Evolutionary conservation across 768 basidiomycete genomes (phyloP).

Genomic region (Tricholoma hemisulphureum): DNA sequence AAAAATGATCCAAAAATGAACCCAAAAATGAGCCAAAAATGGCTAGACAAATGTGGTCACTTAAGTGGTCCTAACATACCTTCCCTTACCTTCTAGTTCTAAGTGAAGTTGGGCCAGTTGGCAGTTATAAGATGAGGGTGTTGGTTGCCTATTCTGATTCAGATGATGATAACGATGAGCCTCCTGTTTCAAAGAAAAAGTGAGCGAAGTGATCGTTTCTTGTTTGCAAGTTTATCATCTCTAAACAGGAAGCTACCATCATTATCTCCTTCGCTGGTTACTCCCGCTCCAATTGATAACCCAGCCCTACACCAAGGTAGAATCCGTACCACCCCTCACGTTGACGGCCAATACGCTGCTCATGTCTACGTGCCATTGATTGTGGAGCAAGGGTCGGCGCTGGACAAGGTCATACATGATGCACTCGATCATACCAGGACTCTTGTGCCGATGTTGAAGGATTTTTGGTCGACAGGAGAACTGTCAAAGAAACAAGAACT

Average conservation of each 20-base stretch:
- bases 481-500: constrained; percentile 42
- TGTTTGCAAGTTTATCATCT: constrained; percentile 2
- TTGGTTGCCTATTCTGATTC: constrained; percentile 55
- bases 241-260: constrained; percentile 59
- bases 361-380: constrained; percentile 73
- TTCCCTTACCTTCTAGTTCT: no score
- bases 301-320: constrained; percentile 86
- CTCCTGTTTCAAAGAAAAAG: constrained; percentile 42
- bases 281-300: constrained; percentile 59
- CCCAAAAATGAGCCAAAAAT: background rate
- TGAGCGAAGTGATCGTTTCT: constrained; percentile 15
- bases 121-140: constrained; percentile 5
- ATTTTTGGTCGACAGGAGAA: constrained; percentile 33
- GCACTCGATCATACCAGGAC: constrained; percentile 44
- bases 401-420: constrained; percentile 47
- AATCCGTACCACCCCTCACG: constrained; percentile 68
- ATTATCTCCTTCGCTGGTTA: constrained; percentile 48
- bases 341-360: constrained; percentile 82
- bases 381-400: constrained; percentile 39
- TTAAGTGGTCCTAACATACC: no score
- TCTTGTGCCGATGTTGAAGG: constrained; percentile 46
- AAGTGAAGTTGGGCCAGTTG: no score
- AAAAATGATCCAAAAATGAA: background rate
- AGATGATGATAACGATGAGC: constrained; percentile 40
- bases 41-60: no score